Evolutionary conservation across 345 rosid genomes (phyloP), one percentile per base, ranked within the genome.

Genomic region (Carallia pectinifolia): DNA sequence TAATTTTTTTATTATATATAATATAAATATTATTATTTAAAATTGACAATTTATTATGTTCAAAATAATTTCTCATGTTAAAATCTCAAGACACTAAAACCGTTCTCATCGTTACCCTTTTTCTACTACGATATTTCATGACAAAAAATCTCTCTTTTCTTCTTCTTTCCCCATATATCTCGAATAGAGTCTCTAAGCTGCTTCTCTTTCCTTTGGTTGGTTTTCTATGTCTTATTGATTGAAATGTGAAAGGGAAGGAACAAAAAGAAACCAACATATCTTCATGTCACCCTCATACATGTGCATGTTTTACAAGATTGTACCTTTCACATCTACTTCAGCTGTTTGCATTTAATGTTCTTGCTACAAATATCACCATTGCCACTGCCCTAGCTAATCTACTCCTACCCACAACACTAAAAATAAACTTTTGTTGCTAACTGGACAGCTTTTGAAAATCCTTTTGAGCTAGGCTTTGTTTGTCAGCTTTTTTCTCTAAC

Each of bases 291-390:
- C 66, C 80, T 80, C 88, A 82, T 80, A 82, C 87, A 84, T 69
- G 71, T 81, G 84, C 91, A 85, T 81, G 88, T 85, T 81, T 85
- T 77, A 13, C 79, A 34, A 60, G 34, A 56, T 52, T 29, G 54
- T 44, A 69, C 58, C 77, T 65, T 77, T 60, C 67, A 61, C 74
- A 56, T 23, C 60, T 23, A 9, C 73, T 52, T 68, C 6, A 47
- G 36, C 65, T 74, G 62, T 71, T 76, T 76, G 69, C 86, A 85
- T 81, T 89, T 85, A 85, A 81, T 85, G 70, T 83, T 55, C 70
- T 55, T 71, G 65, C 72, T 65, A 60, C 79, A 76, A 38, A 76
- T 65, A 61, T 61, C 67, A 55, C 33, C 70, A 39, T 16, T 30
- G 13, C 59, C 31, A 2, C 15, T 23, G 7, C 59, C 31, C 53